A percentile compares a stretch with the other conserved stretches of the same genome.
phyloP scores from a whole-genome alignment of 495 filamentous ascomycete genomes.

The Platismatia glauca region DNA sequence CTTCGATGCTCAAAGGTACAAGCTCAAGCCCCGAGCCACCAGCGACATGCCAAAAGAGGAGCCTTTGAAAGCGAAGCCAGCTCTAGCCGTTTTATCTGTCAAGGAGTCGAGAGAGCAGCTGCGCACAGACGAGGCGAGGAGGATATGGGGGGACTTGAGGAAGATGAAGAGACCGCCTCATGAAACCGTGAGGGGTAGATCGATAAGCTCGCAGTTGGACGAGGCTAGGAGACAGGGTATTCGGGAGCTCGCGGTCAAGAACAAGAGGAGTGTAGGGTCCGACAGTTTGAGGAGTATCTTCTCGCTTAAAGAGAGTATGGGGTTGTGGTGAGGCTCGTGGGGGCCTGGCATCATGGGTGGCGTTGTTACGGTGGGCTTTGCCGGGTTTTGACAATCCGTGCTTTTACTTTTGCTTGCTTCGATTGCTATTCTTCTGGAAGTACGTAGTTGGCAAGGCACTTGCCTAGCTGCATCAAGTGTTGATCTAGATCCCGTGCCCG shows the following conservation, averaged over 20 bases:
- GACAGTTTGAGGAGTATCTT: slow-evolving; percentile 14
- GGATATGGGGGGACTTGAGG: slow-evolving; percentile 5
- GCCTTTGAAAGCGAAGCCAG: not conserved
- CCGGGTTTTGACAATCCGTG: not conserved
- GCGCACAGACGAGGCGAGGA: slow-evolving; percentile 8
- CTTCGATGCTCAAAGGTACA: not conserved
- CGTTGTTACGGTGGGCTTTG: not conserved
- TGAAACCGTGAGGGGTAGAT: not conserved
- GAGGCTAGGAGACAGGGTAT: not conserved
- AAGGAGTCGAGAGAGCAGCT: not conserved
- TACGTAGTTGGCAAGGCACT: not conserved
- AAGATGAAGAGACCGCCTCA: not conserved
- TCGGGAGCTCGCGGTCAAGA: slow-evolving; percentile 16
- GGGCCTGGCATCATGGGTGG: not conserved
- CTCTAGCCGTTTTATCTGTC: not conserved
- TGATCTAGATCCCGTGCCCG: not conserved
- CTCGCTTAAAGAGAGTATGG: not conserved
- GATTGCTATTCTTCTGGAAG: not conserved
- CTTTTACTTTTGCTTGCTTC: not conserved
- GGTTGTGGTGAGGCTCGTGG: not conserved
- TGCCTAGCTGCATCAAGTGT: not conserved
- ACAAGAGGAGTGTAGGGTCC: slow-evolving; percentile 14
- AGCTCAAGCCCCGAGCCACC: not conserved
- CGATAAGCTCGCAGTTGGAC: not conserved
- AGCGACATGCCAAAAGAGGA: not conserved